These are phyloP conservation scores for Exserohilum turcica DNA, from an alignment of 2,329 filamentous ascomycete species.

Conservation along the genomic window DNA sequence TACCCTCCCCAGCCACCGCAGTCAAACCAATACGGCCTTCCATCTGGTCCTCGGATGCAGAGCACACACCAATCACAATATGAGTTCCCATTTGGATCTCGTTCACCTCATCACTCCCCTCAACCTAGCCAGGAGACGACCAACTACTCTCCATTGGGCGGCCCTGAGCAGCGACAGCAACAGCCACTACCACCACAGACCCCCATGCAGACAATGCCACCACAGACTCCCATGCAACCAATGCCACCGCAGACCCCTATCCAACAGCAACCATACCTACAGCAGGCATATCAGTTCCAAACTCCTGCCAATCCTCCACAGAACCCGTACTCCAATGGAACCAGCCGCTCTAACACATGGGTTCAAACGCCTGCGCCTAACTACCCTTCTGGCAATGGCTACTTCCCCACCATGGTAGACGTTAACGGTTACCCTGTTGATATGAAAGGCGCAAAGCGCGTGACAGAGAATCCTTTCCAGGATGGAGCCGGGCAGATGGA, in stretches of 20 bases:
- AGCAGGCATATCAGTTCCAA: conserved; percentile 12
- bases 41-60: conserved; percentile 19
- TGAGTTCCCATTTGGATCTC: conserved; percentile 17
- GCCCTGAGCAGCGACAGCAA: conserved; percentile 15
- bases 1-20: conserved; percentile 17
- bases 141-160: conserved; percentile 10
- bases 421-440: conserved; percentile 36
- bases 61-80: conserved; percentile 24
- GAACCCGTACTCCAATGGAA: conserved; percentile 24
- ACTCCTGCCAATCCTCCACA: conserved; percentile 13
- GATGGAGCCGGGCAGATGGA: conserved; percentile 16
- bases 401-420: conserved; percentile 30
- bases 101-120: conserved; percentile 8
- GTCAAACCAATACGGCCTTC: conserved; percentile 13
- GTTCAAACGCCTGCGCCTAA: conserved; percentile 32
- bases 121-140: conserved; percentile 13
- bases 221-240: conserved; percentile 5
- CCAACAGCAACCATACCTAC: conserved; percentile 3
- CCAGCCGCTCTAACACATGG: conserved; percentile 37
- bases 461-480: conserved; percentile 25
- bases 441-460: conserved; percentile 27
- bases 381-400: conserved; percentile 26
- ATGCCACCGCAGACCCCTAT: conserved; percentile 2
- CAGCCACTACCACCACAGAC: conserved; percentile 6
- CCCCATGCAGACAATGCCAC: conserved; percentile 3